Percentiles rank a stretch among this genome's conserved stretches.
These are phyloP conservation scores for Moelleriella libera DNA, from an alignment of 2,329 filamentous ascomycete species.

Conservation along the genomic window DNA sequence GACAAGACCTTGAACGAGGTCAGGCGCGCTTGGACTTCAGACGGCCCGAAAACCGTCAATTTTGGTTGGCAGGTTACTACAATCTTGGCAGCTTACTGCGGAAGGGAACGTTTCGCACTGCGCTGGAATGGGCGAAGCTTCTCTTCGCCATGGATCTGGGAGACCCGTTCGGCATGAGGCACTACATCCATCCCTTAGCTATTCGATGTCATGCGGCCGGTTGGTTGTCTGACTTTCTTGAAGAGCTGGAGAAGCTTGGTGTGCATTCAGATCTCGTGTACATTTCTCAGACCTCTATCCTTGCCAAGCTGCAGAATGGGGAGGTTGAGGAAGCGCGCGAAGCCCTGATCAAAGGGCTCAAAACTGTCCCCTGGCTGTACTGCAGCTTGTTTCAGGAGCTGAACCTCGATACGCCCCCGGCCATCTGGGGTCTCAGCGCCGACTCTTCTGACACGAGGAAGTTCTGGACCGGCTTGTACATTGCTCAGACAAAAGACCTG, in stretches of 20 bases:
- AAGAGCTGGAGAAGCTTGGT: constrained; percentile 22
- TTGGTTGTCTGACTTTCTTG: constrained; percentile 59
- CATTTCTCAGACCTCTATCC: constrained; percentile 59
- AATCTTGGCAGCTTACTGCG: constrained; percentile 76
- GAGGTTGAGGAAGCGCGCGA: constrained; percentile 51
- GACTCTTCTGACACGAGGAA: constrained; percentile 41
- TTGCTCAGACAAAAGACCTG: constrained; percentile 61
- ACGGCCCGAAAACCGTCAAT: constrained; percentile 76
- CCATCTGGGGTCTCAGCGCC: constrained; percentile 68
- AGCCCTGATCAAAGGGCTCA: constrained; percentile 53
- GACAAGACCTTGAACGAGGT: constrained; percentile 60
- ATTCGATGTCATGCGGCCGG: constrained; percentile 65
- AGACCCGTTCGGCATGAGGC: constrained; percentile 72
- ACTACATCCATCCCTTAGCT: constrained; percentile 72
- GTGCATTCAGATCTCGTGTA: constrained; percentile 41
- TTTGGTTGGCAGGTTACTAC: constrained; percentile 81
- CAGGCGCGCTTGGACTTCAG: constrained; percentile 69
- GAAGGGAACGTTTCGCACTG: constrained; percentile 88
- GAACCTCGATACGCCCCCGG: constrained; percentile 61
- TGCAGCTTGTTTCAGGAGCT: constrained; percentile 67
- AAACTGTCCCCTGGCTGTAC: constrained; percentile 72
- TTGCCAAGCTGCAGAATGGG: constrained; percentile 61
- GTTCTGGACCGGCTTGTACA: constrained; percentile 63
- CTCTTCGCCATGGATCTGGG: constrained; percentile 59
- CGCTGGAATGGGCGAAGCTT: constrained; percentile 85